A percentile compares a stretch with the other conserved stretches of the same genome.
phyloP scores from a whole-genome alignment of 2,329 filamentous ascomycete species.

The Emmonsia crescens region DNA sequence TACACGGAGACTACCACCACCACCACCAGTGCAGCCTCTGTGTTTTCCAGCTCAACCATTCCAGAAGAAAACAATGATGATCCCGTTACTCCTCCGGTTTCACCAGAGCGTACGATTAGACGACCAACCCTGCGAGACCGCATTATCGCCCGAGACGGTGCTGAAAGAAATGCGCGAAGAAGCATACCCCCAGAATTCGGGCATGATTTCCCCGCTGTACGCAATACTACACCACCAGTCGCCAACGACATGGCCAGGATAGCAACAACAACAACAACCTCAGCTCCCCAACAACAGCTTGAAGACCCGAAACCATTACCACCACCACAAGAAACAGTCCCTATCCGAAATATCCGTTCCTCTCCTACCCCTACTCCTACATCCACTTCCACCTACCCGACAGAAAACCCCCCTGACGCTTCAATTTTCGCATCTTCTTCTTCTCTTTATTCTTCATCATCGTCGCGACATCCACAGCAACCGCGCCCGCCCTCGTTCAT shows the following conservation, averaged over 20 bases:
- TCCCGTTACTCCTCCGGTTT: conserved; percentile 42
- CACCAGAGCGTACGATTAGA: conserved; percentile 30
- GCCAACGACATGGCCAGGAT: background rate
- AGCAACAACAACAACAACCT: background rate
- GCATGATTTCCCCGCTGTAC: conserved; percentile 12
- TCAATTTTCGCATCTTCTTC: background rate
- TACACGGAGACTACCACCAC: conserved; percentile 32
- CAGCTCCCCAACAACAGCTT: background rate
- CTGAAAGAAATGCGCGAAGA: conserved; percentile 18
- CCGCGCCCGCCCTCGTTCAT: conserved; percentile 6
- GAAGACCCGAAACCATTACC: background rate
- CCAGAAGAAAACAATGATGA: conserved; percentile 51
- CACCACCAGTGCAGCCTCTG: conserved; percentile 34
- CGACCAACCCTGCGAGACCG: conserved; percentile 26
- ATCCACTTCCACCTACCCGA: background rate
- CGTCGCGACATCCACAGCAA: background rate
- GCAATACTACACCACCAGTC: background rate
- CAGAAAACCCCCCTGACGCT: background rate
- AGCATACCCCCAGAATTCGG: conserved; percentile 14
- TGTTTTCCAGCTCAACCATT: conserved; percentile 43
- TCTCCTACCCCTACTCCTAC: background rate
- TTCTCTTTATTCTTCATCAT: too few species aligned
- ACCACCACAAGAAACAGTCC: background rate
- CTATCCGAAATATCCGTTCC: conserved; percentile 1
- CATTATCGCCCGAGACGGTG: conserved; percentile 16